Base-by-base conservation (phyloP, 1,284 basidiomycete species). In the Irpex sp. region DNA sequence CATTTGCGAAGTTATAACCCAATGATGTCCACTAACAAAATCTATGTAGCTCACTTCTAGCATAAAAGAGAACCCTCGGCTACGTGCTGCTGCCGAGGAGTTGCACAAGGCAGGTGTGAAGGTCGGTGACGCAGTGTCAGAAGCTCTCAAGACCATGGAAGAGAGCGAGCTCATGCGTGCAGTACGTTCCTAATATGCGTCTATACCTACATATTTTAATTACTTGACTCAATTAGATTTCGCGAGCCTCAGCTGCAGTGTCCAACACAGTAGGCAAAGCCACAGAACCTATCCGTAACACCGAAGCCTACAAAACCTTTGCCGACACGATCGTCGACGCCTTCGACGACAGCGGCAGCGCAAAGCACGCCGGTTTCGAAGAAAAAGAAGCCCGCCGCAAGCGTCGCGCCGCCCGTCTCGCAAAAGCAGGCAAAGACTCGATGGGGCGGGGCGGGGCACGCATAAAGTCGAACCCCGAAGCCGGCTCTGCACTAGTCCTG, bases 31-130 rank as follows among this genome's bases (percentile, higher is more conserved):
- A 36, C 33, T 19, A 19, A 36, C 36, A 45, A 59, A 14, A 63
- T 5, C 45, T 35, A 45, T 54, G 14, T 67, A 96, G 93, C 78
- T 97, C 67, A 89, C 92, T 18, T 92, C 93, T 9, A 94, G 94
- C 68, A 97, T 99, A 65, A 93, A 98, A 79, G 93, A 98, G 77
- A 99, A 99, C 72, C 97, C 97, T 7, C 82, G 87, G 60, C 78
- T 99, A 62, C 86, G 91, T 61, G 91, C 91, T 0, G 96, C 96
- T 0, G 96, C 95, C 1, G 92, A 96, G 69, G 92, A 96, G 69
- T 82, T 99, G 61, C 88, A 85, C 71, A 92, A 91, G 73, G 84
- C 88, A 14, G 97, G 97, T 65, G 84, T 96, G 60, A 94, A 93
- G 71, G 91, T 98, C 64, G 90, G 92, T 53, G 96, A 98, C 73